phyloP scores from a whole-genome alignment of 371 early-diverging fungal species.

The Conidiobolus incongruus region DNA sequence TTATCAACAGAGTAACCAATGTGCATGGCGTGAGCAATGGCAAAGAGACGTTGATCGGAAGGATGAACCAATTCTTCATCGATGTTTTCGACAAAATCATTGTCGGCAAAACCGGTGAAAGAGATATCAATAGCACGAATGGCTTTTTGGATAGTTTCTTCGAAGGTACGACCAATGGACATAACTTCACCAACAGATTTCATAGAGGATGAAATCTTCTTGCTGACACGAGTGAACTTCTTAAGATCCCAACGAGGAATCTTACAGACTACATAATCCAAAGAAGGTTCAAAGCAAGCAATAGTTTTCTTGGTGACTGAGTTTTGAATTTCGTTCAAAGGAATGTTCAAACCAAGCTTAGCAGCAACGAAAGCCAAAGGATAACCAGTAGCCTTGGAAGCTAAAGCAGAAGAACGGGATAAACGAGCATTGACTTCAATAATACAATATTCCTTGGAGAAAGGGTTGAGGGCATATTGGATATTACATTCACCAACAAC shows the following conservation, averaged over 20 bases:
- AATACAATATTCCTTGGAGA: conserved; percentile 75
- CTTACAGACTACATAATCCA: conserved; percentile 86
- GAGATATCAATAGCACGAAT: conserved; percentile 78
- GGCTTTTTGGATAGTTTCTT: conserved; percentile 90
- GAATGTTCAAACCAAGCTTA: conserved; percentile 75
- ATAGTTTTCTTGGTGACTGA: conserved; percentile 83
- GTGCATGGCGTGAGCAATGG: conserved; percentile 67
- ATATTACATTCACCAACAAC: conserved; percentile 95
- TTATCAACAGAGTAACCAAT: conserved; percentile 63
- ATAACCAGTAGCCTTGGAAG: conserved; percentile 93
- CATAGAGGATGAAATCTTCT: conserved; percentile 72
- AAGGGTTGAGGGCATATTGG: conserved; percentile 87
- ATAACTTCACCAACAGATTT: conserved; percentile 93
- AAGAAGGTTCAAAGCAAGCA: conserved; percentile 86
- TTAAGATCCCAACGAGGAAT: conserved; percentile 93
- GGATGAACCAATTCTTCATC: conserved; percentile 57
- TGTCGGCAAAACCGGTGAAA: conserved; percentile 32
- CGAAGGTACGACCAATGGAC: conserved; percentile 86
- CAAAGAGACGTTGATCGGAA: conserved; percentile 76
- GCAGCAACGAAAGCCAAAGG: conserved; percentile 93
- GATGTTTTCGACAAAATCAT: conserved; percentile 28
- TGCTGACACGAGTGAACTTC: conserved; percentile 79
- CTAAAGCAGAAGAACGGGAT: conserved; percentile 72
- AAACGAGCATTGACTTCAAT: conserved; percentile 94
- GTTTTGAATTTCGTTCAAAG: conserved; percentile 70